Conservation (phyloP, 495 filamentous ascomycete species). For the Aspergillus carlsbadensis region DNA sequence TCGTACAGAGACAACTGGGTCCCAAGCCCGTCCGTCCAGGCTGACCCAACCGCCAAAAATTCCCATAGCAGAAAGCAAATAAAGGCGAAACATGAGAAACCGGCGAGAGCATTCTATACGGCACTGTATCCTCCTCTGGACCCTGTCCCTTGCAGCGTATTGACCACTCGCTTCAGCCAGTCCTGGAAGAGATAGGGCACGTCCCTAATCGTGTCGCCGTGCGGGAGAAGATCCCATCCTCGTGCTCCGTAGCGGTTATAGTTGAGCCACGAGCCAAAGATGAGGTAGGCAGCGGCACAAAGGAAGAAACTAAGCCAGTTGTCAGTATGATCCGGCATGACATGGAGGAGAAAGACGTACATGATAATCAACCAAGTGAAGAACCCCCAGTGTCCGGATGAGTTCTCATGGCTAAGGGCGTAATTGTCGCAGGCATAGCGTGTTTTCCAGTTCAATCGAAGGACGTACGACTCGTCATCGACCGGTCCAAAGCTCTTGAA, state of each 20-base stretch:
- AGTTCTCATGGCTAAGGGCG: slow-evolving; percentile 41
- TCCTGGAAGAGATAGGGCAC: slow-evolving; percentile 90
- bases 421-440: slow-evolving; percentile 76
- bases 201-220: slow-evolving; percentile 88
- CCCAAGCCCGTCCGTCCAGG: background rate
- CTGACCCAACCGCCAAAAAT: background rate
- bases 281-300: slow-evolving; percentile 82
- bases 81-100: background rate
- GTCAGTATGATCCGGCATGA: background rate
- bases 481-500: slow-evolving; percentile 66
- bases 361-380: slow-evolving; percentile 97
- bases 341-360: slow-evolving; percentile 54
- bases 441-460: slow-evolving; percentile 80
- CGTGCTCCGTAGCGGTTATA: slow-evolving; percentile 95
- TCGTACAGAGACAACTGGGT: slow-evolving; percentile 8
- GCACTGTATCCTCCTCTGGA: slow-evolving; percentile 92
- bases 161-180: slow-evolving; percentile 74
- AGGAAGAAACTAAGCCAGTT: slow-evolving; percentile 68
- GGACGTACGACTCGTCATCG: slow-evolving; percentile 49
- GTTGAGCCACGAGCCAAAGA: slow-evolving; percentile 98
- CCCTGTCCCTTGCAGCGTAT: slow-evolving; percentile 75
- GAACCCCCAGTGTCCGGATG: slow-evolving; percentile 72
- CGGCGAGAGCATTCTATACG: slow-evolving; percentile 53
- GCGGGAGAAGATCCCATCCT: slow-evolving; percentile 93
- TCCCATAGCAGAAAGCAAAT: background rate